A percentile compares a stretch with the other conserved stretches of the same genome.
Conservation (phyloP, 2,329 filamentous ascomycete genomes). For the Elsinoe ampelina region DNA sequence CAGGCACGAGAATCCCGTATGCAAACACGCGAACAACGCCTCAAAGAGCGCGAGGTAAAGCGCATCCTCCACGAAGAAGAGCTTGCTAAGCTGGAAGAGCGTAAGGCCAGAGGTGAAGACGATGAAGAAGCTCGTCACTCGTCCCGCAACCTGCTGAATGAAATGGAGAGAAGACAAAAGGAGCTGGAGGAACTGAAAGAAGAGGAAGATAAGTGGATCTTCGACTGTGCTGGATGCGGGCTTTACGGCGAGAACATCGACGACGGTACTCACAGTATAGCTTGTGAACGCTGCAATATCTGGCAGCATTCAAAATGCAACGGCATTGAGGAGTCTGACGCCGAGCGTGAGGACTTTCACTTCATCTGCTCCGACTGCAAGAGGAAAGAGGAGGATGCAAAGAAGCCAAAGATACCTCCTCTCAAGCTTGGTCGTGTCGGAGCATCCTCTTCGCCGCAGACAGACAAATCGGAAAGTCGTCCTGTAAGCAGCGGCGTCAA, state of each 20-base stretch:
- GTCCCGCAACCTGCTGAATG: conserved; percentile 68
- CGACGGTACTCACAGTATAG: conserved; percentile 86
- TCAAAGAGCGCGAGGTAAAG: conserved; percentile 76
- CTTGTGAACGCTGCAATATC: conserved; percentile 85
- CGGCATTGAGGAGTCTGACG: conserved; percentile 66
- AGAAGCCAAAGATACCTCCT: conserved; percentile 52
- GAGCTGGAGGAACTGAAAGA: conserved; percentile 61
- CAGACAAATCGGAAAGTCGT: conserved; percentile 18
- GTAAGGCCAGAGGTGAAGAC: conserved; percentile 43
- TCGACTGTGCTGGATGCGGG: conserved; percentile 84
- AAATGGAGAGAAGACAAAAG: conserved; percentile 70
- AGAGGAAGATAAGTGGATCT: conserved; percentile 79
- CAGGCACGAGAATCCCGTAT: conserved; percentile 68
- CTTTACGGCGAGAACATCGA: conserved; percentile 80
- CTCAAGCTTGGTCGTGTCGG: conserved; percentile 43
- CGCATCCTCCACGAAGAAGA: conserved; percentile 79
- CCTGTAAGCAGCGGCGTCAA: conserved; percentile 15
- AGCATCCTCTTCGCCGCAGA: conserved; percentile 20
- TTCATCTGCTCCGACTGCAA: conserved; percentile 77
- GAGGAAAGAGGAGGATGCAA: conserved; percentile 54
- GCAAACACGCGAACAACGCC: conserved; percentile 73
- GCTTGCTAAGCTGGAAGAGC: conserved; percentile 66
- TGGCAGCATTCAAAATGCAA: conserved; percentile 97
- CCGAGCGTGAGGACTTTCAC: conserved; percentile 76
- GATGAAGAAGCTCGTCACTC: conserved; percentile 48